Conservation (phyloP, 2,329 filamentous ascomycete genomes). For the Aureobasidium sp. region DNA sequence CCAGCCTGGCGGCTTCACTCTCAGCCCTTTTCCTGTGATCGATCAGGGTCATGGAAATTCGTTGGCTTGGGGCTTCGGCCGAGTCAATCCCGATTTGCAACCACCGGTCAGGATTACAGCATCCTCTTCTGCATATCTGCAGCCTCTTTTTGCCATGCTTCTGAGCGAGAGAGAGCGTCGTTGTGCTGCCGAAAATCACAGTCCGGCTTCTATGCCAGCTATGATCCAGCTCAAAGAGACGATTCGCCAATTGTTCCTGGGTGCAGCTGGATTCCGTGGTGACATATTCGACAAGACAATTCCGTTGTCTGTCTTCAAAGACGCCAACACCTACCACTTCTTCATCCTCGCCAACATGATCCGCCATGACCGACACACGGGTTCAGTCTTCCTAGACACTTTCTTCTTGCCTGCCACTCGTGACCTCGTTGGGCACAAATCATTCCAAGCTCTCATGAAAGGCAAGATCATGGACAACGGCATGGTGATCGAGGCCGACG, state of each 20-base stretch:
- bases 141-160: not conserved
- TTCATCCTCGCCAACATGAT: slow-evolving; percentile 25
- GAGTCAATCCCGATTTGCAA: slow-evolving; percentile 3
- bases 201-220: slow-evolving; percentile 20
- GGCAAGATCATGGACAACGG: not conserved
- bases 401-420: slow-evolving; percentile 28
- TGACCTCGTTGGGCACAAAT: slow-evolving; percentile 9
- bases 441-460: not conserved
- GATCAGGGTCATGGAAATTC: not conserved
- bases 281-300: not conserved
- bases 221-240: slow-evolving; percentile 16
- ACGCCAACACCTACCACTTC: slow-evolving; percentile 12
- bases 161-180: not conserved
- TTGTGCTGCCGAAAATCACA: not conserved
- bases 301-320: not conserved
- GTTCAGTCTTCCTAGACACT: slow-evolving; percentile 29
- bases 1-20: slow-evolving; percentile 21
- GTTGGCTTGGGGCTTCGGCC: not conserved
- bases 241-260: not conserved
- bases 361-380: slow-evolving; percentile 30
- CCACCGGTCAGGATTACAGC: not conserved
- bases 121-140: slow-evolving; percentile 9
- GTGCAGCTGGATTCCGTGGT: not conserved
- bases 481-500: not conserved
- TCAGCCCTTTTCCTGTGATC: slow-evolving; percentile 24